Conservation (phyloP, 2,329 filamentous ascomycete species). For the Colletotrichum lindemuthianum region DNA sequence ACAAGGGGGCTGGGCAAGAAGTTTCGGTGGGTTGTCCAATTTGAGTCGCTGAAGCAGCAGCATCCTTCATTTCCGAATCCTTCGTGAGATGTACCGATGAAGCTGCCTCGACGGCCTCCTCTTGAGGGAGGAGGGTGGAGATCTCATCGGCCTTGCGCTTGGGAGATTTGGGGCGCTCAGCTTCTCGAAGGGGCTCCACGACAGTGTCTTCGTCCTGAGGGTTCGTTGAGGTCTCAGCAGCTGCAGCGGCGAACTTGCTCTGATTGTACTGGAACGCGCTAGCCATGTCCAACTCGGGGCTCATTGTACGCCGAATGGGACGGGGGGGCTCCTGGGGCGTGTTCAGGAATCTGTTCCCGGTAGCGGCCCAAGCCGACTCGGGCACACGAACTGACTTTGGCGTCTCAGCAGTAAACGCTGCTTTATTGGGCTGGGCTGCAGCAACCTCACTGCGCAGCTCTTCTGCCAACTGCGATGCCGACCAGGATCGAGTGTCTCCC, state of each 20-base stretch:
- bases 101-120: conserved; percentile 30
- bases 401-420: neutral
- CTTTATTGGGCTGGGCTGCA: neutral
- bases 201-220: neutral
- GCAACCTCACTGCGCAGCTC: no score
- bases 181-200: neutral
- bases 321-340: conserved; percentile 10
- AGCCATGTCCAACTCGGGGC: conserved; percentile 35
- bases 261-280: conserved; percentile 35
- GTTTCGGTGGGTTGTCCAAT: no score
- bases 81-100: neutral
- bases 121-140: conserved; percentile 36
- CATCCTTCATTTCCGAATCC: conserved; percentile 18
- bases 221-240: neutral
- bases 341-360: conserved; percentile 32
- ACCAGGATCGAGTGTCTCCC: neutral
- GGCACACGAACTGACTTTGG: conserved; percentile 21
- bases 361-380: conserved; percentile 24
- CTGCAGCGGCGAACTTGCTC: conserved; percentile 22
- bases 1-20: neutral
- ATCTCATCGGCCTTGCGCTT: conserved; percentile 49
- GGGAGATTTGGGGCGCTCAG: conserved; percentile 5
- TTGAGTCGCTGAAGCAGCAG: neutral
- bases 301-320: neutral
- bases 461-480: no score